A percentile compares a stretch with the other conserved stretches of the same genome.
phyloP scores from a whole-genome alignment of 495 filamentous ascomycete species.

The Elasticomyces elasticus region DNA sequence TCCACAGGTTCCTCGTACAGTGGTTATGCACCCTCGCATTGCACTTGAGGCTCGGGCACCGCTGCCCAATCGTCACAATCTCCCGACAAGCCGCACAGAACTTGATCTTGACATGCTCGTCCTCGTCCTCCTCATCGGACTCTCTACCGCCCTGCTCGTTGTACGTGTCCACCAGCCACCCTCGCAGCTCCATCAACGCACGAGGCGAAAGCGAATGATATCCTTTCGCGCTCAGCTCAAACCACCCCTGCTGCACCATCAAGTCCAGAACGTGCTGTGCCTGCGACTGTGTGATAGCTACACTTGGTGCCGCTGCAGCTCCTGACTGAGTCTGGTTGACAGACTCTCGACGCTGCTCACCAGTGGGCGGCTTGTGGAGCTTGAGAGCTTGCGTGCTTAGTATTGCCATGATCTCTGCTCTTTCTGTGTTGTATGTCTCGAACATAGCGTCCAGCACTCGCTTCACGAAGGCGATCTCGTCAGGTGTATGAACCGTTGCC shows the following conservation, averaged over 20 bases:
- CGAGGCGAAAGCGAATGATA: constrained; percentile 69
- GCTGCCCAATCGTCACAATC: constrained; percentile 78
- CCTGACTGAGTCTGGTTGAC: constrained; percentile 34
- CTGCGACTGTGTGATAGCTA: constrained; percentile 61
- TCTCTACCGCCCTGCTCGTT: constrained; percentile 56
- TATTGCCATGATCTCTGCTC: constrained; percentile 71
- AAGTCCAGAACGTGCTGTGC: constrained; percentile 60
- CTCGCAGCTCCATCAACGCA: constrained; percentile 71
- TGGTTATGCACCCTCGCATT: constrained; percentile 62
- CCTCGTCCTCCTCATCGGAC: constrained; percentile 38
- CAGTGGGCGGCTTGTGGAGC: constrained; percentile 40
- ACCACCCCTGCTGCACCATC: constrained; percentile 73
- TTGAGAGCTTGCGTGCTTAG: constrained; percentile 65
- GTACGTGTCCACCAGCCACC: constrained; percentile 74
- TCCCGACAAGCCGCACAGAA: constrained; percentile 83
- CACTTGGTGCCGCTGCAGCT: constrained; percentile 31
- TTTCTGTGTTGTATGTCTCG: constrained; percentile 64
- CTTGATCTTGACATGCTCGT: constrained; percentile 55
- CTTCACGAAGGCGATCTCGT: constrained; percentile 86
- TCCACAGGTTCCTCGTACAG: constrained; percentile 65
- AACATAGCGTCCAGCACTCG: constrained; percentile 88
- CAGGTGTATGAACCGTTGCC: constrained; percentile 67
- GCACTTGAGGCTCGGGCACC: constrained; percentile 63
- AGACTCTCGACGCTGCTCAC: constrained; percentile 23
- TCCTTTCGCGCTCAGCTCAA: constrained; percentile 58